These are phyloP conservation scores for Arthrobotrys conoides DNA, from an alignment of 2,329 filamentous ascomycete genomes.

Conservation along the genomic window DNA sequence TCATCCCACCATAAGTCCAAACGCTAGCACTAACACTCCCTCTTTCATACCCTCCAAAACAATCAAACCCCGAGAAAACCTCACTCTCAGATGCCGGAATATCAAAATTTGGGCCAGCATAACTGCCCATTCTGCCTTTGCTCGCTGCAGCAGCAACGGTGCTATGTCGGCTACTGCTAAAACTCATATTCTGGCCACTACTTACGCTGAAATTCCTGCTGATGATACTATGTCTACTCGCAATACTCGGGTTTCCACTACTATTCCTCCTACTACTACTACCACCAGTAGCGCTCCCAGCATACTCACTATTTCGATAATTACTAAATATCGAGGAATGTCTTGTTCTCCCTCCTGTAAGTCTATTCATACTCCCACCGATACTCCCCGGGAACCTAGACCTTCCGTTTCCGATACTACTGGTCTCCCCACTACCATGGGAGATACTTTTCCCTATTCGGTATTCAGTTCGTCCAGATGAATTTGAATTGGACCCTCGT, in stretches of 20 bases:
- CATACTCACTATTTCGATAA: conserved; percentile 12
- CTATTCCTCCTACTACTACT: background rate
- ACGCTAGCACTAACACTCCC: conserved; percentile 28
- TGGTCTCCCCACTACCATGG: background rate
- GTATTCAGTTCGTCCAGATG: background rate
- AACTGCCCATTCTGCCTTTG: background rate
- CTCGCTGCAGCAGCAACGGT: background rate
- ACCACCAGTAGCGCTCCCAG: background rate
- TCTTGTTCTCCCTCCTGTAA: background rate
- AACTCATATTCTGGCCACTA: conserved; percentile 13
- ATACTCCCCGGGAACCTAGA: background rate
- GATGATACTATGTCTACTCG: conserved; percentile 15
- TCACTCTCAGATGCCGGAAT: conserved; percentile 13
- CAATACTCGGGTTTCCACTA: background rate
- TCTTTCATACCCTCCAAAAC: background rate
- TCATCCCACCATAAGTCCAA: conserved; percentile 27
- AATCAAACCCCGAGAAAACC: background rate
- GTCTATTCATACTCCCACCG: background rate
- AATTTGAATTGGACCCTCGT: background rate
- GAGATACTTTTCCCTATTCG: background rate
- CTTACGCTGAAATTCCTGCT: conserved; percentile 18
- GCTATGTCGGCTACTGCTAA: conserved; percentile 10
- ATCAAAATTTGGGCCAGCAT: conserved; percentile 13
- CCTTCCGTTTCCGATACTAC: background rate
- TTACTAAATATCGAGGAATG: conserved; percentile 32